Evolutionary conservation across 495 filamentous ascomycete species (phyloP), one percentile per base, ranked within the genome.

Genomic region (Penicillium alfredii): DNA sequence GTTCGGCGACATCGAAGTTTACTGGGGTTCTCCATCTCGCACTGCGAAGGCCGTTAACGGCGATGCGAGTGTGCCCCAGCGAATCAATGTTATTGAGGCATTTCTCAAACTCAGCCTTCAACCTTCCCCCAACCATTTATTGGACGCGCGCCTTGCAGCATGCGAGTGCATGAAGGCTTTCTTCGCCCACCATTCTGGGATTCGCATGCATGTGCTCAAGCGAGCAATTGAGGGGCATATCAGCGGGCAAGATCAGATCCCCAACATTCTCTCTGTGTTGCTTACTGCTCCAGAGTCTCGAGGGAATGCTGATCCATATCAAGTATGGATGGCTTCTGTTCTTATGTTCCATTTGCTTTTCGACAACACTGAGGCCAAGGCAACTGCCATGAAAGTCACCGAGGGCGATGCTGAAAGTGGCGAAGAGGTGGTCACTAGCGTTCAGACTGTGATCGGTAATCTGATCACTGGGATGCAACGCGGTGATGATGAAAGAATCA

Each of bases 401-500:
- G 89, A 96, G 60, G 93, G 93, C 9, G 84, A 96, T 58, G 84
- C 86, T 15, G 84, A 85, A 25, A 83, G 68, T 44, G 92, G 93
- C 8, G 92, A 98, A 67, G 92, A 98, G 55, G 89, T 94, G 4
- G 81, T 98, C 33, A 97, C 90, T 6, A 89, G 84, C 56, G 87
- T 98, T 36, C 92, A 98, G 57, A 74, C 78, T 1, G 77, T 97
- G 31, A 77, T 86, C 9, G 80, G 79, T 4, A 88, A 94, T 44
- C 71, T 98, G 5, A 77, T 95, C 21, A 77, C 74, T 41, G 81
- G 73, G 11, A 64, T 88, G 40, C 81, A 84, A 53, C 76, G 79
- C 35, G 72, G 73, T 7, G 82, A 86, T 18, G 93, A 97, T 53
- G 79, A 88, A 38, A 73, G 90, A 33, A 76, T 94, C 37, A 74